These are phyloP conservation scores for Gryganskiella cystojenkinii DNA, from an alignment of 192 early-diverging fungal species.

Conservation along the genomic window DNA sequence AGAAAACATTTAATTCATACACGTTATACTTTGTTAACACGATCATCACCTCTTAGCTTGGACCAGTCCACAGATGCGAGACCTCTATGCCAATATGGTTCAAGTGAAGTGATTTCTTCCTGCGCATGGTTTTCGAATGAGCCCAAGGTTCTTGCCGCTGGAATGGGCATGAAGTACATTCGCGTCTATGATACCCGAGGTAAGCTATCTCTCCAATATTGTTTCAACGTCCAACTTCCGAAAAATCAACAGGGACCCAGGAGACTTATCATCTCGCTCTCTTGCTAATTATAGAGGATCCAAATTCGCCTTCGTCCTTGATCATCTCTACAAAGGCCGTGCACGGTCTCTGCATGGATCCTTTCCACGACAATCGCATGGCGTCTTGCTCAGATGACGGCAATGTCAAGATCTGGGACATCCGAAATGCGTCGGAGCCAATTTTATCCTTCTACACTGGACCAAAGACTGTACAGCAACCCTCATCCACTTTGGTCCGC, in stretches of 20 bases:
- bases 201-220: constrained; percentile 10
- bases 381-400: constrained; percentile 78
- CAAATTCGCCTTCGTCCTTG: constrained; percentile 55
- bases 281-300: constrained; percentile 44
- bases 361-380: constrained; percentile 73
- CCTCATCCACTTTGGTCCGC: constrained; percentile 57
- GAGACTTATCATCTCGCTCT: not conserved
- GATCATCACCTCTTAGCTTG: not conserved
- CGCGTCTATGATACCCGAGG: constrained; percentile 76
- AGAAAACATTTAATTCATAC: not conserved
- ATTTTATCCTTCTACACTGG: constrained; percentile 51
- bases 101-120: constrained; percentile 72
- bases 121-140: constrained; percentile 72
- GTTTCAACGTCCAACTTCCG: no score
- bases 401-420: constrained; percentile 80
- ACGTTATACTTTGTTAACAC: not conserved
- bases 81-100: constrained; percentile 69
- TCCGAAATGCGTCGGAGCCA: constrained; percentile 70
- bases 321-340: constrained; percentile 77
- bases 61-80: constrained; percentile 40
- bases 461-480: constrained; percentile 14
- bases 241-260: not conserved
- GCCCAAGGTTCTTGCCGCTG: constrained; percentile 71
- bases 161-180: constrained; percentile 78
- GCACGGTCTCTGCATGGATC: constrained; percentile 73